phyloP scores from a whole-genome alignment of 1,139 yeast genomes.

The Eremothecium gossypii region DNA sequence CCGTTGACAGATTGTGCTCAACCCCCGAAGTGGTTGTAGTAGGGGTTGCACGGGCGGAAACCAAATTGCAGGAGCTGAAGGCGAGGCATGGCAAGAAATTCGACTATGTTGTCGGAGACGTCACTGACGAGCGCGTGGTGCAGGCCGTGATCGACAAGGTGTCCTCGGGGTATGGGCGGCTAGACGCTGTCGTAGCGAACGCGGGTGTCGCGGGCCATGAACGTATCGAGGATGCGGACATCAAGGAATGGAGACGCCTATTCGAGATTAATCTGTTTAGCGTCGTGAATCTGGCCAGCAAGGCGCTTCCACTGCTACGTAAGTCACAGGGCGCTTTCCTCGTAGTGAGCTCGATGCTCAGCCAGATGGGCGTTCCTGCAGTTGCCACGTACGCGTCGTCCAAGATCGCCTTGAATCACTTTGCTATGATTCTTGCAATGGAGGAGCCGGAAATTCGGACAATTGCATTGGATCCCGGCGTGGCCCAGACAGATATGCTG shows the following conservation, averaged over 20 bases:
- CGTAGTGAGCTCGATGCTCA: conserved; percentile 81
- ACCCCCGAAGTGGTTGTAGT: conserved; percentile 49
- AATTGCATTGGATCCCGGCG: conserved; percentile 83
- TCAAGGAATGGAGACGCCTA: conserved; percentile 50
- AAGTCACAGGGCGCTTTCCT: conserved; percentile 36
- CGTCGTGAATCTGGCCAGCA: conserved; percentile 47
- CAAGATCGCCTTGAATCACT: conserved; percentile 80
- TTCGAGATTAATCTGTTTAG: conserved; percentile 78
- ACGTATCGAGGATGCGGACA: conserved; percentile 33
- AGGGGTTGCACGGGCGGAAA: conserved; percentile 62
- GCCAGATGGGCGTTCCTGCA: conserved; percentile 1
- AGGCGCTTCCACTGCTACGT: conserved; percentile 20
- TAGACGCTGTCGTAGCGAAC: conserved; percentile 64
- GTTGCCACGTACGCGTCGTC: conserved; percentile 87
- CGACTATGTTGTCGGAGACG: conserved; percentile 57
- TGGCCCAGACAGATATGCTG: conserved; percentile 76
- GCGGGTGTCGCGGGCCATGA: conserved; percentile 79
- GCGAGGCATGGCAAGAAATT: conserved; percentile 44
- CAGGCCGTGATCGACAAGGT: conserved; percentile 41
- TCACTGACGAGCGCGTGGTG: conserved; percentile 40
- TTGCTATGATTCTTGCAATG: conserved; percentile 54
- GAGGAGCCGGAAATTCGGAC: conserved; percentile 52
- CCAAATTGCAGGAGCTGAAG: conserved; percentile 39
- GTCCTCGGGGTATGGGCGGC: conserved; percentile 40
- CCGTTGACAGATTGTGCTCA: conserved; percentile 46